Percentiles rank a stretch among this genome's conserved stretches.
Evolutionary conservation across 768 basidiomycete genomes (phyloP).

Genomic region (Xerocomellus amylosporus): DNA sequence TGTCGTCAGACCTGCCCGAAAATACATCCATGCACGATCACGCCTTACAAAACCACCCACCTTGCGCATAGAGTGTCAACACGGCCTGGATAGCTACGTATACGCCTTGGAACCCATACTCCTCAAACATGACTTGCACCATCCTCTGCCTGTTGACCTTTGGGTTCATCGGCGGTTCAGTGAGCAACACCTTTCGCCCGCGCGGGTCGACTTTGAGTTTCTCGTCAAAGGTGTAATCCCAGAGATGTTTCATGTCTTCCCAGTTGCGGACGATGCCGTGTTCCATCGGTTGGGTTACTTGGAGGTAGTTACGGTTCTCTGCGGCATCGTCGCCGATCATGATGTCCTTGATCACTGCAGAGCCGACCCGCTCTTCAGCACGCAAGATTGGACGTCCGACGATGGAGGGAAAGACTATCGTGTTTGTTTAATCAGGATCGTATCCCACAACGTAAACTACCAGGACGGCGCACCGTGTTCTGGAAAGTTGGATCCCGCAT

Average conservation of each 20-base stretch:
- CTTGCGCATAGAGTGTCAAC: conserved; percentile 96
- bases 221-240: conserved; percentile 98
- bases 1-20: conserved; percentile 81
- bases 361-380: conserved; percentile 91
- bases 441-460: not conserved
- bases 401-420: conserved; percentile 89
- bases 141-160: conserved; percentile 88
- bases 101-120: conserved; percentile 93
- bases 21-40: not conserved
- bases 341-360: conserved; percentile 88
- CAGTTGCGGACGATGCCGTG: conserved; percentile 99
- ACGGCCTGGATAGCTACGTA: conserved; percentile 99
- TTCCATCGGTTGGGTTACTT: conserved; percentile 98
- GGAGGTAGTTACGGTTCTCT: conserved; percentile 89
- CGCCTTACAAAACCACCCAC: conserved; percentile 44
- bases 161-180: conserved; percentile 99
- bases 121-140: conserved; percentile 99
- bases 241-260: conserved; percentile 98
- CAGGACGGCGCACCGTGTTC: conserved; percentile 65
- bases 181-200: conserved; percentile 88
- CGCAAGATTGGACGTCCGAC: conserved; percentile 96
- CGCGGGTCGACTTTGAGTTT: conserved; percentile 86
- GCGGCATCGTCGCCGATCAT: conserved; percentile 99
- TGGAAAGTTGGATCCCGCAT: conserved; percentile 92
- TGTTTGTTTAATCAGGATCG: not conserved